A percentile compares a stretch with the other conserved stretches of the same genome.
Conservation (phyloP, 768 basidiomycete genomes). For the Clathrus columnatus region DNA sequence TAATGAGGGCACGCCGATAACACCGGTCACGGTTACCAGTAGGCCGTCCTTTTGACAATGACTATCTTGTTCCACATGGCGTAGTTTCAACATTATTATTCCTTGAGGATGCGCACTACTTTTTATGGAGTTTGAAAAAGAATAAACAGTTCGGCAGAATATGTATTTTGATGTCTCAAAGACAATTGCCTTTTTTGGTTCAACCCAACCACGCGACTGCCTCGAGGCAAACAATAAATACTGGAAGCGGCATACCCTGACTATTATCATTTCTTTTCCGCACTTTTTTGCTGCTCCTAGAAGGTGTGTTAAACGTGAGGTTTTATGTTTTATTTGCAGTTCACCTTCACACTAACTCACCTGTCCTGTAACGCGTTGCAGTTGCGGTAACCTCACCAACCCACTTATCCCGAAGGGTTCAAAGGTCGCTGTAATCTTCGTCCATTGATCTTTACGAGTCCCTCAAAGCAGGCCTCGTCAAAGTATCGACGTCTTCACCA, state of each 20-base stretch:
- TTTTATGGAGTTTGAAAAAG: background rate
- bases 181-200: background rate
- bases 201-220: background rate
- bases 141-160: background rate
- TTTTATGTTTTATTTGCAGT: background rate
- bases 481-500: conserved; percentile 8
- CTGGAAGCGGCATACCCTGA: background rate
- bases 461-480: conserved; percentile 10
- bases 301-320: conserved; percentile 7
- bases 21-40: too few relatives aligned
- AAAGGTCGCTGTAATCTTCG: conserved; percentile 2
- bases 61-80: too few relatives aligned
- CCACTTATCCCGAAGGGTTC: background rate
- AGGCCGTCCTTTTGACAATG: too few relatives aligned
- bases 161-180: background rate
- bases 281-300: background rate
- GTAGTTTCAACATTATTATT: too few relatives aligned
- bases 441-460: conserved; percentile 5
- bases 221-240: background rate
- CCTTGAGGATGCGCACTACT: too few relatives aligned
- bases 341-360: conserved; percentile 6
- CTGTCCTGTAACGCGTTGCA: conserved; percentile 2
- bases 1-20: too few relatives aligned
- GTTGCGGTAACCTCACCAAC: conserved; percentile 1
- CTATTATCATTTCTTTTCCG: background rate